Evolutionary conservation across 192 early-diverging fungal genomes (phyloP).

Genomic region (Backusella psychrophila): DNA sequence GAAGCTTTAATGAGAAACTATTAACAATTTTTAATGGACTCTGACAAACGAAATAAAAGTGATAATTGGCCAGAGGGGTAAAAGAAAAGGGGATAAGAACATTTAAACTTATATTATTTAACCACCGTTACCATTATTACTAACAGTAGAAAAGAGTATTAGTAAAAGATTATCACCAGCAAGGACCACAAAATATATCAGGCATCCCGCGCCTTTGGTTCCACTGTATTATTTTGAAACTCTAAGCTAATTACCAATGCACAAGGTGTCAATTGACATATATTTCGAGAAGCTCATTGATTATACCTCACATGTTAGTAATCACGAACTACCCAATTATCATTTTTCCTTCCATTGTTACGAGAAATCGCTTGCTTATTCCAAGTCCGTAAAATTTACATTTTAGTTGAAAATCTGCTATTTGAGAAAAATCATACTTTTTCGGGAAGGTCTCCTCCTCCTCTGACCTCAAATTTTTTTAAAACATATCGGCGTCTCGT

Average conservation of each 20-base stretch:
- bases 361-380: neutral
- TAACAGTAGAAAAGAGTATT: neutral
- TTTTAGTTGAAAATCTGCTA: conserved; percentile 8
- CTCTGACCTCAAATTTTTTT: neutral
- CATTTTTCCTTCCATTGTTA: neutral
- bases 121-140: neutral
- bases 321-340: neutral
- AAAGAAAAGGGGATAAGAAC: neutral
- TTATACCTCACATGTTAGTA: conserved; percentile 1
- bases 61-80: neutral
- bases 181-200: neutral
- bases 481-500: neutral
- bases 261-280: neutral
- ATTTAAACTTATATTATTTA: neutral
- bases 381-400: conserved; percentile 3
- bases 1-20: neutral
- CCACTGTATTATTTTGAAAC: neutral
- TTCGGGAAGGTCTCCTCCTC: neutral
- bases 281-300: neutral
- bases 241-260: neutral
- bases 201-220: neutral
- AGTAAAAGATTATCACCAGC: neutral
- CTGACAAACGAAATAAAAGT: neutral
- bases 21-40: neutral
- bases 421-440: conserved; percentile 5